These are phyloP conservation scores for Homolaphlyctis polyrhiza DNA, from an alignment of 371 early-diverging fungal genomes.

Conservation along the genomic window DNA sequence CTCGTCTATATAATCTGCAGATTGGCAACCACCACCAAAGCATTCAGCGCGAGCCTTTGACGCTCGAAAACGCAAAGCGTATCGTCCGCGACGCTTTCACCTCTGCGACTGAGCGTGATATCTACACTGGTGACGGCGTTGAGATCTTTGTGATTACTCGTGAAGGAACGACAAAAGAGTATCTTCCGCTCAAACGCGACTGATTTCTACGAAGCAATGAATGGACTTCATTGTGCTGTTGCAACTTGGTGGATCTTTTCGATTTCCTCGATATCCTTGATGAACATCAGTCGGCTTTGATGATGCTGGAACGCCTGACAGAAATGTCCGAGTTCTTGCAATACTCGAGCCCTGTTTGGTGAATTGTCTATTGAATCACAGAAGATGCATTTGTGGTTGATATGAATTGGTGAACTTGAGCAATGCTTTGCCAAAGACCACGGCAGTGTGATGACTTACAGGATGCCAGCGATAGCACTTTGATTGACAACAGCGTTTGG, in stretches of 20 bases:
- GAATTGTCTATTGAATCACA: background rate
- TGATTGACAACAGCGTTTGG: background rate
- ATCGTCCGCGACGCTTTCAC: constrained; percentile 97
- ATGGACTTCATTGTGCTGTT: background rate
- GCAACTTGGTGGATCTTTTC: background rate
- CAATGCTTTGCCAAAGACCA: too few species aligned
- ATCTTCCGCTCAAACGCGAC: background rate
- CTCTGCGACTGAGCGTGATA: constrained; percentile 98
- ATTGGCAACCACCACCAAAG: background rate
- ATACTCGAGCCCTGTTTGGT: background rate
- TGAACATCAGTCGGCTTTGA: background rate
- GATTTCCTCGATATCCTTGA: background rate
- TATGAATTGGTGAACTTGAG: too few species aligned
- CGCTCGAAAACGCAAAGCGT: constrained; percentile 66
- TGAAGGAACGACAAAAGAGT: constrained; percentile 54
- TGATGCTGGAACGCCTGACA: background rate
- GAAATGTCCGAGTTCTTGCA: background rate
- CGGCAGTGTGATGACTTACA: background rate
- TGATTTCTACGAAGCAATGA: background rate
- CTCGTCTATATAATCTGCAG: background rate
- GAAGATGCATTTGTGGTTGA: too few species aligned
- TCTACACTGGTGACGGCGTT: constrained; percentile 97
- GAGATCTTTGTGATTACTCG: constrained; percentile 89
- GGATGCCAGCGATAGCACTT: background rate
- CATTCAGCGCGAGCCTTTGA: constrained; percentile 17